A percentile compares a stretch with the other conserved stretches of the same genome.
Evolutionary conservation across 1,139 yeast genomes (phyloP).

Genomic region (Neolecta irregularis): DNA sequence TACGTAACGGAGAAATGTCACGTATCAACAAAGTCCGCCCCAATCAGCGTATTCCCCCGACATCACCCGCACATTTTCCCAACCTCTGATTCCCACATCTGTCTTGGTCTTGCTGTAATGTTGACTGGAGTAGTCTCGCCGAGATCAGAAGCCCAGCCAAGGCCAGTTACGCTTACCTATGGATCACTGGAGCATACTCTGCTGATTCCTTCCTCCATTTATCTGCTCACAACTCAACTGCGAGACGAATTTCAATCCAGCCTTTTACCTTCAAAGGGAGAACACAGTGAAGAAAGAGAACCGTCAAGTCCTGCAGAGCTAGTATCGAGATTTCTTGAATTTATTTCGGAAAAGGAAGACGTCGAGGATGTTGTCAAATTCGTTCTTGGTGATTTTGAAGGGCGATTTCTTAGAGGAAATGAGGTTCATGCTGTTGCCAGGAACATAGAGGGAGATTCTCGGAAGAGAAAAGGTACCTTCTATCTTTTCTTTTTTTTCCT

Average conservation of each 20-base stretch:
- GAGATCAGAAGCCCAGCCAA: conserved; percentile 34
- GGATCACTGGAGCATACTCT: conserved; percentile 81
- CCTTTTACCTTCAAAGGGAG: conserved; percentile 71
- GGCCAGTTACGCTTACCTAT: conserved; percentile 72
- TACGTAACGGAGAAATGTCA: conserved; percentile 1
- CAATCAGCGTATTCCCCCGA: too few relatives aligned
- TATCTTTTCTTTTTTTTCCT: too few relatives aligned
- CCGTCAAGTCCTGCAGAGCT: conserved; percentile 82
- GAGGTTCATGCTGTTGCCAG: conserved; percentile 89
- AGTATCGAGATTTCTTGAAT: conserved; percentile 71
- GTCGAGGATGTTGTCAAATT: conserved; percentile 55
- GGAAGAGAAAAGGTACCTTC: too few relatives aligned
- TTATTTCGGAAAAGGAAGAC: conserved; percentile 46
- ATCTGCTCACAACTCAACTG: conserved; percentile 70
- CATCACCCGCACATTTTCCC: too few relatives aligned
- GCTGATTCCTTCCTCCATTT: conserved; percentile 68
- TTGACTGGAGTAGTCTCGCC: conserved; percentile 32
- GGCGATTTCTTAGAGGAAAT: conserved; percentile 53
- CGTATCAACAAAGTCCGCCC: too few relatives aligned
- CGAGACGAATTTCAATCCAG: conserved; percentile 70
- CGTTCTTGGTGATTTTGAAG: conserved; percentile 68
- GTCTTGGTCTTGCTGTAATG: too few relatives aligned
- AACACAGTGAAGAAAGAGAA: conserved; percentile 72
- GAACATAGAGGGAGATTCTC: conserved; percentile 29
- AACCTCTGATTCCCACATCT: too few relatives aligned